Base-by-base conservation (phyloP, 140 eudicot genomes). In the Flaveria floridana region DNA sequence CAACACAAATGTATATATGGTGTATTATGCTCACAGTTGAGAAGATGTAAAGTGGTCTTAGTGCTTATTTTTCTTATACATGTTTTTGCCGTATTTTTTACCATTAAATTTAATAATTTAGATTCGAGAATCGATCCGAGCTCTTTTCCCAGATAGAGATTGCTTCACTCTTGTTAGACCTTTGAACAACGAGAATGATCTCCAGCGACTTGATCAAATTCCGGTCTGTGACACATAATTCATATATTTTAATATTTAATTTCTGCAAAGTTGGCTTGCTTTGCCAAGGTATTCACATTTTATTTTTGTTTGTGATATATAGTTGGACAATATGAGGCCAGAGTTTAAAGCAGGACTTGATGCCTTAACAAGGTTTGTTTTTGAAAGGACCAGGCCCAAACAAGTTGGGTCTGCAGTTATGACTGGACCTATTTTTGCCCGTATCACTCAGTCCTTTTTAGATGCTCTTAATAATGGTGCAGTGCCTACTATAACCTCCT, bases 391-490 rank as follows among this genome's bases (percentile, higher is more conserved):
- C 61, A 86, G 95, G 71, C 96, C 99, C 57, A 95, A 95, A 81
- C 99, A 95, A 84, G 75, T 95, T 16, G 99, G 99, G 42, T 86
- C 95, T 68, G 89, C 95, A 48, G 86, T 95, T 41, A 88, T 95
- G 99, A 95, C 94, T 19, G 99, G 99, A 28, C 99, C 99, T 58
- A 84, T 95, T 67, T 82, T 95, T 87, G 97, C 99, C 58, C 92
- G 97, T 59, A 82, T 95, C 63, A 95, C 96, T 70, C 99, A 88
- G 59, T 95, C 97, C 9, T 95, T 91, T 85, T 83, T 95, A 66
- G 99, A 95, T 87, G 99, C 99, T 73, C 84, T 95, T 73, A 95
- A 95, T 78, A 91, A 91, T 59, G 99, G 99, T 78, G 99, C 97
- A 52, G 97, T 95, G 81, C 99, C 99, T 58, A 88, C 95, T 57